Conservation (phyloP, 768 basidiomycete genomes). For the Harrya chromipes region DNA sequence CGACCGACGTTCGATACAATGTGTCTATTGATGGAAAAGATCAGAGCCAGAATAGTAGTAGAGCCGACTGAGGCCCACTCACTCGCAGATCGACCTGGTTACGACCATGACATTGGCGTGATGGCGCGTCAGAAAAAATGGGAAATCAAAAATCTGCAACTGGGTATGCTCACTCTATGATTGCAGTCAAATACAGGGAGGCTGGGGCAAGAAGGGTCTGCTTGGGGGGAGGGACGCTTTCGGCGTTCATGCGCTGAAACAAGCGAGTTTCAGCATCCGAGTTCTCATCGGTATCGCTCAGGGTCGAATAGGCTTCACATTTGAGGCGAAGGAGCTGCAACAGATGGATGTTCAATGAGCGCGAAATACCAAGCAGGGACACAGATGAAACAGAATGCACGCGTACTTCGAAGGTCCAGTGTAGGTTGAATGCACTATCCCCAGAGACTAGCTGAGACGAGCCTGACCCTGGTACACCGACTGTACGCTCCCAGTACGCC, state of each 20-base stretch:
- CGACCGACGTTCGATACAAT: conserved; percentile 79
- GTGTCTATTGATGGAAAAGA: conserved; percentile 51
- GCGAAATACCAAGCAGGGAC: neutral
- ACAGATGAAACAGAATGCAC: neutral
- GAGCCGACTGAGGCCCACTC: conserved; percentile 33
- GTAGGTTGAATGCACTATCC: conserved; percentile 63
- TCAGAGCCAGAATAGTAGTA: neutral
- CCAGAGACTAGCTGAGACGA: conserved; percentile 36
- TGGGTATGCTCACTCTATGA: conserved; percentile 73
- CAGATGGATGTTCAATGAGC: conserved; percentile 7
- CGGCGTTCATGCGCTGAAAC: conserved; percentile 55
- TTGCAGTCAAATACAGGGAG: conserved; percentile 86
- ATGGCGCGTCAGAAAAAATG: conserved; percentile 26
- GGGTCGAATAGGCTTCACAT: conserved; percentile 84
- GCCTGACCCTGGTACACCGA: conserved; percentile 32
- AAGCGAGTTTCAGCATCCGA: conserved; percentile 58
- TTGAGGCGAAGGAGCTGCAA: conserved; percentile 73
- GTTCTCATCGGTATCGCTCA: conserved; percentile 80
- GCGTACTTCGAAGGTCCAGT: conserved; percentile 72
- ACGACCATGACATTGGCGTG: conserved; percentile 16
- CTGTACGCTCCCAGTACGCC: conserved; percentile 81
- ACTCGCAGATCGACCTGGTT: conserved; percentile 84
- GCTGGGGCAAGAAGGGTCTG: conserved; percentile 70
- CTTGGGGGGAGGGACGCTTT: conserved; percentile 51
- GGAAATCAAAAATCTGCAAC: conserved; percentile 14